Base-by-base conservation (phyloP, 345 rosid species). In the Euclidium syriacum region DNA sequence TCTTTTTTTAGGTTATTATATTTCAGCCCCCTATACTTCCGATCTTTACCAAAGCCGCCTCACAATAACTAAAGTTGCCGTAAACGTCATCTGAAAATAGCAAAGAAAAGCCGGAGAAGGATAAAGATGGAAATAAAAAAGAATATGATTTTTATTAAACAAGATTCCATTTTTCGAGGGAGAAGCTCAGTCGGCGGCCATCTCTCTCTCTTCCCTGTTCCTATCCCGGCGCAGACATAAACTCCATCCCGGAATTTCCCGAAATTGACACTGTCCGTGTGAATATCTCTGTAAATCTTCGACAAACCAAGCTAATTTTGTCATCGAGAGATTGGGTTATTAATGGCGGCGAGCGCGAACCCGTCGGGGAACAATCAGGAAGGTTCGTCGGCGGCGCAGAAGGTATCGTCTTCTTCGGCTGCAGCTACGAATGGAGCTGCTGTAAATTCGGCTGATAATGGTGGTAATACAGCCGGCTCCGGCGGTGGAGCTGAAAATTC, bases 331-430 rank as follows among this genome's bases (percentile, higher is more conserved):
- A 38, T 47, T 47, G 44, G 23, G 35, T 33, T 7, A 42, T 15
- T 48, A 58, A 84, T 86, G 85, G 87, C 87, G 58, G 90, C 87
- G 19, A 84, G 94, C 36, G 87, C 86, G 26, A 86, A 82, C 51
- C 86, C 84, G 17, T 50, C 85, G 4, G 81, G 73, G 35, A 69
- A 73, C 58, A 77, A 81, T 69, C 83, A 79, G 42, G 82, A 80
- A 50, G 78, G 66, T 17, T 75, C 82, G 0, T 75, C 84, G 41
- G 54, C 75, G 24, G 80, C 79, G 62, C 59, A 61, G 30, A 65
- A 73, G 62, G 62, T 70, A 9, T 49, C 74, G n/a, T 56, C 80
- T 39, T 50, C 78, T 9, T 44, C 75, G 36, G 58, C 82, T 35
- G 24, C 77, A 39, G 27, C 43, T 4, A 27, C 27, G 51, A 81